Base-by-base conservation (phyloP, 1,284 basidiomycete genomes). In the Malassezia cuniculi region DNA sequence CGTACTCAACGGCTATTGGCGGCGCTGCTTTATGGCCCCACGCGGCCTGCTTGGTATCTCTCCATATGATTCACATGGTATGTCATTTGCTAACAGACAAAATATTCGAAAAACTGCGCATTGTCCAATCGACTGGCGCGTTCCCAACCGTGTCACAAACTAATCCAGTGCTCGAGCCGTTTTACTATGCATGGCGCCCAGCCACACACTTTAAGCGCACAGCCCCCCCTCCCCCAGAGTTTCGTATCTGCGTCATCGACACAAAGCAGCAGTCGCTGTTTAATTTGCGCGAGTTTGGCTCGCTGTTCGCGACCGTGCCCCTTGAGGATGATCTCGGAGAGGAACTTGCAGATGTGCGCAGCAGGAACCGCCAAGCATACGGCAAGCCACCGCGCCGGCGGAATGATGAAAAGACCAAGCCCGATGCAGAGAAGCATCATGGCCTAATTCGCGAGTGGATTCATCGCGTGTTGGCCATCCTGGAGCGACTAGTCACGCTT, bases 171-270 rank as follows among this genome's bases (percentile, higher is more conserved):
- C 30, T 52, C 6, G 20, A 34, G 82, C 15, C 55, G 1, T 94
- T 93, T 71, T 97, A 75, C 69, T 81, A 94, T 62, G 73, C 89
- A 4, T 94, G 90, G 73, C 90, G 93, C 58, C 90, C 90, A 2
- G 75, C 75, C 3, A 85, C 85, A 0, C 72, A 79, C 6, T 93
- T 81, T 70, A 79, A 79, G 58, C 85, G 84, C 67, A 78, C 79
- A 0, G 70, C 76, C 8, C 82, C 81, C 2, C 78, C 81, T 5
- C 73, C 75, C 1, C 86, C 90, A 5, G 86, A 94, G 68, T 97
- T 85, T 68, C 76, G 80, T 37, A 71, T 94, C 12, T 82, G 83
- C 0, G 80, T 90, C 2, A 74, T 57, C 37, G 47, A 60, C 36
- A 52, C 60, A 0, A 41, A 54, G 24, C 35, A 36, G 12, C 45